These are phyloP conservation scores for Rhodomyrtus psidioides DNA, from an alignment of 441 rosid species.

Conservation along the genomic window DNA sequence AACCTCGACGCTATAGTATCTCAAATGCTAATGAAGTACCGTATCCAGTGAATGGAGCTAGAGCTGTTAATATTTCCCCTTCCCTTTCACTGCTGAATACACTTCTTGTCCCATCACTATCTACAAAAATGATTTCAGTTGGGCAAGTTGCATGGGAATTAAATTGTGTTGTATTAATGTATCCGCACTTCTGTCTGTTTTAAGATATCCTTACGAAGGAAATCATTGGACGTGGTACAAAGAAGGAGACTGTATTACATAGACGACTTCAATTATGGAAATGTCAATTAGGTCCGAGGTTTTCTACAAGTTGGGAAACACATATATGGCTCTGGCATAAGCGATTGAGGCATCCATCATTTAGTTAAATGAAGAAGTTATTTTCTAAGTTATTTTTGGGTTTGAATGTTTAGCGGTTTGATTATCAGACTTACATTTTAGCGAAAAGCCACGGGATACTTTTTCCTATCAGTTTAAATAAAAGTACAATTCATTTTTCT, in stretches of 20 bases:
- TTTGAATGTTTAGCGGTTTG: too few species aligned
- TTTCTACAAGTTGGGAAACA: neutral
- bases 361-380: too few species aligned
- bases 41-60: neutral
- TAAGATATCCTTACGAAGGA: neutral
- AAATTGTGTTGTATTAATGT: neutral
- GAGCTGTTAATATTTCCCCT: neutral
- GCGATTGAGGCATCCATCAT: too few species aligned
- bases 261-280: too few species aligned
- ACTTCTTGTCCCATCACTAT: neutral
- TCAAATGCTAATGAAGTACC: neutral
- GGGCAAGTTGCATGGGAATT: neutral
- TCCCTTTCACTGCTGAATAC: neutral
- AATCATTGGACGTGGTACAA: neutral
- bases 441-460: neutral
- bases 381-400: too few species aligned
- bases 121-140: neutral
- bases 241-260: too few species aligned
- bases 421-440: too few species aligned
- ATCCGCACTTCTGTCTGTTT: neutral
- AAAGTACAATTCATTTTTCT: neutral
- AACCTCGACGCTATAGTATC: rapidly evolving
- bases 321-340: too few species aligned
- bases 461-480: neutral
- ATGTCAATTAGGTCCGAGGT: neutral